phyloP scores from a whole-genome alignment of 306 rosid species.

The Cicer arietinum region DNA sequence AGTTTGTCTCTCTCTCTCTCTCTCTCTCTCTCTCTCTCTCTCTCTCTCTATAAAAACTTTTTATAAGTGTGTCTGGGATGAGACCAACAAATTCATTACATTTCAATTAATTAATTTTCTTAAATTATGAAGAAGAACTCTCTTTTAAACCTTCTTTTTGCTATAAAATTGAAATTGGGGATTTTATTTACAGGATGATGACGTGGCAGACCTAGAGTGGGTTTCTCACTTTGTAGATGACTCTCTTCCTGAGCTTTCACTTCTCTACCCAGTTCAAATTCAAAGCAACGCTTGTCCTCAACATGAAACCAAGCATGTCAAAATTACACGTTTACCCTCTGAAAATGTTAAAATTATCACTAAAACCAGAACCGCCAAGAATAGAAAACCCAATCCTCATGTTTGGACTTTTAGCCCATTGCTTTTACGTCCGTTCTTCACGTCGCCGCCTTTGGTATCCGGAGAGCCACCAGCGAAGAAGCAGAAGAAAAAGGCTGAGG shows the following conservation, averaged over 20 bases:
- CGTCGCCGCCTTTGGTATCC: slow-evolving; percentile 45
- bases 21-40: not conserved
- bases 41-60: too few species aligned
- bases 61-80: too few species aligned
- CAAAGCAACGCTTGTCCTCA: slow-evolving; percentile 27
- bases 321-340: slow-evolving; percentile 49
- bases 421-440: slow-evolving; percentile 48
- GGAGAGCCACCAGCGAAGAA: slow-evolving; percentile 66
- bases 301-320: slow-evolving; percentile 50
- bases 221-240: slow-evolving; percentile 94
- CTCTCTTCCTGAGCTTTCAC: slow-evolving; percentile 60
- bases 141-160: not conserved
- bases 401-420: slow-evolving; percentile 44
- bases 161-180: not conserved
- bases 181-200: slow-evolving; percentile 65
- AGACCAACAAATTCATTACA: too few species aligned
- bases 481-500: slow-evolving; percentile 63
- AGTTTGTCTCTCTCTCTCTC: slow-evolving; percentile 10
- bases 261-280: slow-evolving; percentile 50
- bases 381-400: slow-evolving; percentile 43
- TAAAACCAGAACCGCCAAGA: slow-evolving; percentile 59
- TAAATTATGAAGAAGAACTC: too few species aligned
- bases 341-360: slow-evolving; percentile 48
- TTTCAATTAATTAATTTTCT: too few species aligned
- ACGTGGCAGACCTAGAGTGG: slow-evolving; percentile 86